Percentiles rank a stretch among this genome's conserved stretches.
Conservation (phyloP, 2,329 filamentous ascomycete species). For the Clonostachys rosea region DNA sequence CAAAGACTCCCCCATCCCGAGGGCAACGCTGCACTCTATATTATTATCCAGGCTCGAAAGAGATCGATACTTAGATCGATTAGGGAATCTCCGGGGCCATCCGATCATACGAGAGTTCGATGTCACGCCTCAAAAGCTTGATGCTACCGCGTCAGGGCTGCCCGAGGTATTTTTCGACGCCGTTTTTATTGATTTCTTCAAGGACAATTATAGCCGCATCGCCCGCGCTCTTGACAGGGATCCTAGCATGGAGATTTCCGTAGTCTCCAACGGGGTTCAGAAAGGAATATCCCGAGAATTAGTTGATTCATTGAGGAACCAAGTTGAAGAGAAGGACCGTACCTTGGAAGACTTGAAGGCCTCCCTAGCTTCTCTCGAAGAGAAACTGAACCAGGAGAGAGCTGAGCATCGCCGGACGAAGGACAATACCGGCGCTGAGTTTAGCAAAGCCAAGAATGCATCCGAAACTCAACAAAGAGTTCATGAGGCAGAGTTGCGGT, state of each 20-base stretch:
- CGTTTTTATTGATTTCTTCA: conserved; percentile 87
- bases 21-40: conserved; percentile 75
- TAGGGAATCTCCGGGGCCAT: conserved; percentile 73
- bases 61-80: conserved; percentile 80
- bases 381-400: conserved; percentile 66
- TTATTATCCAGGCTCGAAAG: conserved; percentile 74
- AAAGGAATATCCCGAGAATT: conserved; percentile 92
- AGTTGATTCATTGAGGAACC: conserved; percentile 76
- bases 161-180: conserved; percentile 84
- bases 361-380: conserved; percentile 39
- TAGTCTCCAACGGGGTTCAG: conserved; percentile 73
- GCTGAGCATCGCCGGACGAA: conserved; percentile 66
- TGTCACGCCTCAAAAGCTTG: conserved; percentile 68
- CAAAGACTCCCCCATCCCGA: conserved; percentile 87
- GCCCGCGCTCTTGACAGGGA: conserved; percentile 84
- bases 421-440: conserved; percentile 35
- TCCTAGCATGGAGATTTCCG: conserved; percentile 79
- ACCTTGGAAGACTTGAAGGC: conserved; percentile 41
- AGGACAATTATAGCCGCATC: conserved; percentile 89
- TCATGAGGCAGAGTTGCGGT: conserved; percentile 63
- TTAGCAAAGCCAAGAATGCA: conserved; percentile 20
- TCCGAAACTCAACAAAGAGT: conserved; percentile 26
- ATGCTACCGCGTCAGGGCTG: conserved; percentile 39
- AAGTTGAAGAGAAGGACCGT: conserved; percentile 68
- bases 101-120: conserved; percentile 85